Base-by-base conservation (phyloP, 768 basidiomycete genomes). In the Mrakia frigida region DNA sequence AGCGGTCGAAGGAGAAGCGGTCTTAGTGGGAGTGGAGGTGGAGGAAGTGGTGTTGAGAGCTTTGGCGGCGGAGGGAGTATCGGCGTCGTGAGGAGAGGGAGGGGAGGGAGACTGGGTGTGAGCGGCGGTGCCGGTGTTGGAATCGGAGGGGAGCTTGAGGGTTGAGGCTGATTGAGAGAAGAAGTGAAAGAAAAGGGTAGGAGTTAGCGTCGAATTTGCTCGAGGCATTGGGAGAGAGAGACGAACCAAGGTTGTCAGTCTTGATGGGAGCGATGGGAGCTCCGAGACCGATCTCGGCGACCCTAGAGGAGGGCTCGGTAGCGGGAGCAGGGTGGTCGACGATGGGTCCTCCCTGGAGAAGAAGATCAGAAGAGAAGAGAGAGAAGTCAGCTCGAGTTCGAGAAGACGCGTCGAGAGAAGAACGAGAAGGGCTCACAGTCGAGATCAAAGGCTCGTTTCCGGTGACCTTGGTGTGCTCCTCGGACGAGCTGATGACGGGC, bases 241-340 rank as follows among this genome's bases (percentile, higher is more conserved):
- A 50, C 35, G 18, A 25, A 39, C 39, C 65, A 21, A 68, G 35
- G 65, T 68, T 41, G 6, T 68, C 65, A 13, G 63, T 35, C 33
- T 68, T 11, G 52, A 37, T 59, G 56, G 56, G n/a, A 41, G 39
- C 37, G 68, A 70, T 61, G 43, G 73, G 73, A 25, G 41, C 31
- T 9, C 73, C 73, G 28, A 74, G 65, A 0, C 39, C 65, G 25
- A 39, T 1, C 21, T 28, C 18, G 10, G 11, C 63, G 14, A 37
- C 18, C 16, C 5, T 33, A 33, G 35, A 25, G 35, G 65, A 25
- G 0, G 23, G n/a, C n/a, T n/a, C 39, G 39, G 37, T 21, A n/a
- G 35, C 37, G 11, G 65, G 46, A 25, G 63, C 65, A 18, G 68
- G 73, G 39, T 52, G 33, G 33, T 41, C 37, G 41, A 18, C 31